Evolutionary conservation across 2,329 filamentous ascomycete genomes (phyloP), one percentile per base, ranked within the genome.

Genomic region (Zopfia rhizophila): DNA sequence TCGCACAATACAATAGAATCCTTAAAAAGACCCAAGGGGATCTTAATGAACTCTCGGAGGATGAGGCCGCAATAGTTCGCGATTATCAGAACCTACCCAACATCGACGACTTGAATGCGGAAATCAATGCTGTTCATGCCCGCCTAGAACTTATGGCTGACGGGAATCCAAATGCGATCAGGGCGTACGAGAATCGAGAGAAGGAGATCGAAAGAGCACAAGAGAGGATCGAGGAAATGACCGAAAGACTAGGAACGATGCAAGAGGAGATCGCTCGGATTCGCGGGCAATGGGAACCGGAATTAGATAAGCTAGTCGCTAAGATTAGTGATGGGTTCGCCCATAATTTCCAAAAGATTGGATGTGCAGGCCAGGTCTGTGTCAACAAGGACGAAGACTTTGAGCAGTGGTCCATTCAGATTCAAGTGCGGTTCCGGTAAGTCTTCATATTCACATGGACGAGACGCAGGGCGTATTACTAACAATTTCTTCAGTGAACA

Each of bases 401-500:
- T 73, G 90, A 95, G 45, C 84, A 89, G 51, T 99, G 94, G 94
- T 87, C 90, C 1, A 87, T 99, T 51, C 87, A 96, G 68, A 95
- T 99, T 67, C 87, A 88, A 70, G 94, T 99, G 69, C 95, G 92
- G 67, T 99, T 99, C 77, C 87, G 93, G 87, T 90, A 80, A 48
- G 82, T 72, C 33, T 38, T 31, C 12, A 7, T 19, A 6, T 35
- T 24, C 44, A 27, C 38, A 16, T 27, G 24, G 24, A n/a, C 14
- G 10, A 27, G 14, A 14, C 11, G 22, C 14, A 6, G 4, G 31
- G 5, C 12, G 1, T 40, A 36, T 29, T 29, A 48, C 47, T 59
- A 49, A 60, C 53, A 39, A 22, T 14, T 2, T 16, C 16, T 24
- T 31, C 25, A 61, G 54, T n/a, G 55, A 69, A 88, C 84, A 87